Percentiles rank a stretch among this genome's conserved stretches.
These are phyloP conservation scores for Cutaneotrichosporon cyanovorans DNA, from an alignment of 1,284 basidiomycete species.

Conservation along the genomic window DNA sequence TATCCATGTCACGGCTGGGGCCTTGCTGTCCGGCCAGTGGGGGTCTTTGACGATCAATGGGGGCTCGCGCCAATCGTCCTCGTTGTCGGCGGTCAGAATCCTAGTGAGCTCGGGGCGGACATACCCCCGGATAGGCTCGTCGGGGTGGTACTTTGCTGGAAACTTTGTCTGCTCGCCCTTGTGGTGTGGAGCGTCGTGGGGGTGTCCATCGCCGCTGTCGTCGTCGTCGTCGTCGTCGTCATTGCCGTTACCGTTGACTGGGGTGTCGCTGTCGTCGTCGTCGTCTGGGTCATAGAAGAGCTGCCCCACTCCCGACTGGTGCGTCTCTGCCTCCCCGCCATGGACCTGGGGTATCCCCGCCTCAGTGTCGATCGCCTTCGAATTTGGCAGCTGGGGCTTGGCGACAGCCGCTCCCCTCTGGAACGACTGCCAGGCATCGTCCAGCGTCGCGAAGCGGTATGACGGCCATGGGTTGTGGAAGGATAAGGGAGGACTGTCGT, in stretches of 20 bases:
- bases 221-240: constrained; percentile 3
- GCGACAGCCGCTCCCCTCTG: constrained; percentile 40
- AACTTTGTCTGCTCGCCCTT: constrained; percentile 3
- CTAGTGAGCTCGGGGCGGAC: constrained; percentile 28
- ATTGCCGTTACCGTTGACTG: not conserved
- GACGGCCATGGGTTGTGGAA: constrained; percentile 46
- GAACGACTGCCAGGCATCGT: constrained; percentile 37
- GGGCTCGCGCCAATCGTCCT: constrained; percentile 41
- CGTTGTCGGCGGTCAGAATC: constrained; percentile 30
- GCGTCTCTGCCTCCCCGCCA: not conserved
- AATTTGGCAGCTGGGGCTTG: constrained; percentile 14
- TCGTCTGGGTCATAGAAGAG: constrained; percentile 5
- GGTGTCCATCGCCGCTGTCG: constrained; percentile 1
- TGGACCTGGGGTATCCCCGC: not conserved
- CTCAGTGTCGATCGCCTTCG: not conserved
- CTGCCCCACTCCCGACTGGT: not conserved
- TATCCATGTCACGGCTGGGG: constrained; percentile 38
- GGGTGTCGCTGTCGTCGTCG: constrained; percentile 11
- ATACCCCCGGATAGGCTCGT: constrained; percentile 15
- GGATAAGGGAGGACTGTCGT: constrained; percentile 20
- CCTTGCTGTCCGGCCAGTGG: constrained; percentile 17
- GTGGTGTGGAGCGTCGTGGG: not conserved
- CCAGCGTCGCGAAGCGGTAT: constrained; percentile 32
- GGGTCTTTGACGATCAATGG: constrained; percentile 34
- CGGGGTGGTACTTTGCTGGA: not conserved